Base-by-base conservation (phyloP, 345 rosid species). In the Turnera subulata region DNA sequence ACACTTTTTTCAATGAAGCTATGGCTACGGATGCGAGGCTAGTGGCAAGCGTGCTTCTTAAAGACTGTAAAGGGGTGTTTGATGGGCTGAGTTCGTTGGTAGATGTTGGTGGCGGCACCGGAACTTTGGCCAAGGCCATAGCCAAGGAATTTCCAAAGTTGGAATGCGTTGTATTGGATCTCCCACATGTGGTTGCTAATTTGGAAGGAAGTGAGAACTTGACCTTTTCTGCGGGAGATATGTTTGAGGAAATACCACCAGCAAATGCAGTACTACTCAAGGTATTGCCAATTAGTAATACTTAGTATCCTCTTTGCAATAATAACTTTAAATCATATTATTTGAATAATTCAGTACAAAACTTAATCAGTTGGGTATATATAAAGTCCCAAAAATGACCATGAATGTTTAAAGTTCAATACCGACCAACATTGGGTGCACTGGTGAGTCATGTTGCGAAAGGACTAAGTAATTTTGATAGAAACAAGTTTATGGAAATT, bases 31-130 rank as follows among this genome's bases (percentile, higher is more conserved):
- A 82, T 61, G 71, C 81, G 15, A 58, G 59, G 47, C 37, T 76
- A 16, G 55, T 69, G 73, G 68, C 54, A 33, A 63, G 59, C 50
- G 29, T 71, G 59, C 67, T 78, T 15, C 44, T 73, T 17, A 58
- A 55, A 32, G 82, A 78, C 13, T 64, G 66, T 25, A 64, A 65
- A 24, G 63, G 61, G 7, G 62, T 74, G 22, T 78, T 82, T 1
- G 73, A 76, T 21, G 80, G 78, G 21, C 24, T 76, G 60, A 49
- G 4, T 13, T 73, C 83, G 20, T 2, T 78, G 43, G 77, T 77
- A 21, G 84, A 82, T 45, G 84, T 77, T 2, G 82, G 82, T 0
- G 84, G 84, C 14, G 78, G 87, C 1, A 79, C 70, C 0, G 80
- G 87, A 37, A 35, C 69, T 1, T 46, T 74, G 14, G 68, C 82